Conservation (phyloP, 805 yeast species). For the Candida dendrica region DNA sequence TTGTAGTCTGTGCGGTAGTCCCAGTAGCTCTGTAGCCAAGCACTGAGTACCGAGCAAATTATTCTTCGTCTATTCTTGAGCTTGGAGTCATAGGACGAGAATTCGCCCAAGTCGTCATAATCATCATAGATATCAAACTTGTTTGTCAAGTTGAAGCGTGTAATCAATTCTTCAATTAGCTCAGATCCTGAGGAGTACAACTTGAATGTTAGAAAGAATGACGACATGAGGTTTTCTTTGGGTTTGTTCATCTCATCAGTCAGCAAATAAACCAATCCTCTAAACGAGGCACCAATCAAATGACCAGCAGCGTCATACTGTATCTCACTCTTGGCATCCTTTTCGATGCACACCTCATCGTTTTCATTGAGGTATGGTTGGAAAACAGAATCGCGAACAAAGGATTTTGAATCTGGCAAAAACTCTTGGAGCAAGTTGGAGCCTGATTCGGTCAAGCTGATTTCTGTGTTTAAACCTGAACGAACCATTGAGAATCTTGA, state of each 20-base stretch:
- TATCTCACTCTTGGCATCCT: constrained; percentile 34
- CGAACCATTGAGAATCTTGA: constrained; percentile 29
- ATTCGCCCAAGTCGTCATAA: constrained; percentile 27
- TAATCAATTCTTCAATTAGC: constrained; percentile 58
- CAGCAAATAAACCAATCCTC: constrained; percentile 55
- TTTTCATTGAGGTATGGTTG: constrained; percentile 26
- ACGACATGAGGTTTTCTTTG: constrained; percentile 59
- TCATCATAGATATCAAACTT: constrained; percentile 24
- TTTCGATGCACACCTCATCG: constrained; percentile 8
- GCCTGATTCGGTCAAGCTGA: constrained; percentile 19
- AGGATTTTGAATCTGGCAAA: constrained; percentile 27
- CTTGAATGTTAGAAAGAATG: constrained; percentile 73
- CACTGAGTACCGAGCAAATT: constrained; percentile 61
- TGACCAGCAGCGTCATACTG: constrained; percentile 43
- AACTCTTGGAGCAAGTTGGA: constrained; percentile 26
- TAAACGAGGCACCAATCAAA: constrained; percentile 63
- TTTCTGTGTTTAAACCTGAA: constrained; percentile 17
- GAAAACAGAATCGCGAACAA: constrained; percentile 29
- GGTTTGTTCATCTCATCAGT: constrained; percentile 62
- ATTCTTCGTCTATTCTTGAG: constrained; percentile 54
- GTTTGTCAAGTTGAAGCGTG: constrained; percentile 52
- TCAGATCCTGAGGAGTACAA: constrained; percentile 62
- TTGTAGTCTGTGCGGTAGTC: constrained; percentile 51
- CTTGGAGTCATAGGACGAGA: constrained; percentile 30
- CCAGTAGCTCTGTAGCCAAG: constrained; percentile 93